Percentiles rank a stretch among this genome's conserved stretches.
These are phyloP conservation scores for Farysia itapuensis DNA, from an alignment of 1,284 basidiomycete species.

Conservation along the genomic window DNA sequence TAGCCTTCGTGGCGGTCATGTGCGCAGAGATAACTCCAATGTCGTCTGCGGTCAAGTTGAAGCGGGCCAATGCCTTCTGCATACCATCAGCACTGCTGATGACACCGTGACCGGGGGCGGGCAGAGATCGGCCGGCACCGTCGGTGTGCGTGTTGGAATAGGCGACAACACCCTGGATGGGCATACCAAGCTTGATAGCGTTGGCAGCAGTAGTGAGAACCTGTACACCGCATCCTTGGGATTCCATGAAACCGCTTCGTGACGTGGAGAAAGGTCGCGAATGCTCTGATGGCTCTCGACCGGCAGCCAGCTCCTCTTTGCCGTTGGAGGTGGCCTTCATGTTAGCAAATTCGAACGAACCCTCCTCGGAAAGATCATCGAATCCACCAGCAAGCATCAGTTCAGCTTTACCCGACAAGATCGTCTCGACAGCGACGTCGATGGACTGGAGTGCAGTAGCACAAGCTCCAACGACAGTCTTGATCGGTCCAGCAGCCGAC, in stretches of 20 bases:
- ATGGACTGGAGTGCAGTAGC: slow-evolving; percentile 96
- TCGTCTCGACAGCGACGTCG: slow-evolving; percentile 95
- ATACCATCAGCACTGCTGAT: slow-evolving; percentile 66
- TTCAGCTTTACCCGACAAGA: slow-evolving; percentile 93
- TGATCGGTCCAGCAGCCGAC: slow-evolving; percentile 75
- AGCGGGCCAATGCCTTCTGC: slow-evolving; percentile 90
- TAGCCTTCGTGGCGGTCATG: slow-evolving; percentile 93
- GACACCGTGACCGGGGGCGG: slow-evolving; percentile 61
- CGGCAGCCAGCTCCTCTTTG: slow-evolving; percentile 95
- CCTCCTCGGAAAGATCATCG: slow-evolving; percentile 96
- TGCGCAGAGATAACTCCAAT: slow-evolving; percentile 80
- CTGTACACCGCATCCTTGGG: slow-evolving; percentile 93
- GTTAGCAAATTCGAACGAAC: slow-evolving; percentile 89
- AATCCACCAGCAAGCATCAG: slow-evolving; percentile 99
- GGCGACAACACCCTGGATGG: slow-evolving; percentile 88
- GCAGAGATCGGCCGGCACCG: slow-evolving; percentile 90
- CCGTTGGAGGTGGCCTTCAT: slow-evolving; percentile 99
- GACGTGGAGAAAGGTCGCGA: slow-evolving; percentile 95
- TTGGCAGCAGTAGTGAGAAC: slow-evolving; percentile 95
- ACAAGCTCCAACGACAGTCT: slow-evolving; percentile 97
- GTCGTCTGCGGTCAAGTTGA: slow-evolving; percentile 90
- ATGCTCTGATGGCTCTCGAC: slow-evolving; percentile 95
- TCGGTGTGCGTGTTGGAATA: slow-evolving; percentile 94
- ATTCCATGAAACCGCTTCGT: slow-evolving; percentile 75
- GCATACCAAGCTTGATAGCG: slow-evolving; percentile 87